Percentiles rank a stretch among this genome's conserved stretches.
phyloP scores from a whole-genome alignment of 495 filamentous ascomycete genomes.

The Tuber microsphaerosporum region DNA sequence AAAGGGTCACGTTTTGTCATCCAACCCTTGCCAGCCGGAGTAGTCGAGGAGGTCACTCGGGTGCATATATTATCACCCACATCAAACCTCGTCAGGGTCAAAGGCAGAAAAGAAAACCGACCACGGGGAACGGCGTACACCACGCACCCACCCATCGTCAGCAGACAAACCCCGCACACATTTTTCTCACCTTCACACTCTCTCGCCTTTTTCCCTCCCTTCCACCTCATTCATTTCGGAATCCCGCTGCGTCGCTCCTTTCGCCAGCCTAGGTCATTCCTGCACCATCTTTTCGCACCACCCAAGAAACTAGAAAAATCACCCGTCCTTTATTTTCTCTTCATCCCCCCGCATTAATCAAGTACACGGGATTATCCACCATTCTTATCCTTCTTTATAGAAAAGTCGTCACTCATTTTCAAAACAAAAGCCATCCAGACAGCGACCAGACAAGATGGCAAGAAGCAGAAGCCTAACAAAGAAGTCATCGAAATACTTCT shows the following conservation, averaged over 20 bases:
- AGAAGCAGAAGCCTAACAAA: constrained; percentile 31
- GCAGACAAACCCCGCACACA: not conserved
- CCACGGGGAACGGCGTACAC: not conserved
- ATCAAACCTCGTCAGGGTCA: constrained; percentile 3
- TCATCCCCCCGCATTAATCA: not conserved
- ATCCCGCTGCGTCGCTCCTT: not conserved
- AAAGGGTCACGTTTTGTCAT: not conserved
- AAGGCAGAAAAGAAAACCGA: constrained; percentile 3
- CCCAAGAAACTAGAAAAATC: not conserved
- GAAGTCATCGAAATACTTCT: constrained; percentile 36
- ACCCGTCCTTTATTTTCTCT: not conserved
- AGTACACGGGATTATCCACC: not conserved
- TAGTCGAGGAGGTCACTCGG: not conserved
- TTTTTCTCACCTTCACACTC: not conserved
- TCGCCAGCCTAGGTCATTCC: not conserved
- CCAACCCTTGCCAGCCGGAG: not conserved
- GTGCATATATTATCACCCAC: constrained; percentile 4
- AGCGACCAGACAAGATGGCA: constrained; percentile 24
- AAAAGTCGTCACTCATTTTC: not conserved
- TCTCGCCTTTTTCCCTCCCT: not conserved
- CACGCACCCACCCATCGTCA: constrained; percentile 1
- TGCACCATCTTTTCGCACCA: constrained; percentile 1
- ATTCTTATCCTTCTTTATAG: not conserved
- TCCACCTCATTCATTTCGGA: constrained; percentile 3
- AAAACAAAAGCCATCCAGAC: not conserved